Conservation (phyloP, 2,329 filamentous ascomycete species). For the Zymoseptoria tritici region DNA sequence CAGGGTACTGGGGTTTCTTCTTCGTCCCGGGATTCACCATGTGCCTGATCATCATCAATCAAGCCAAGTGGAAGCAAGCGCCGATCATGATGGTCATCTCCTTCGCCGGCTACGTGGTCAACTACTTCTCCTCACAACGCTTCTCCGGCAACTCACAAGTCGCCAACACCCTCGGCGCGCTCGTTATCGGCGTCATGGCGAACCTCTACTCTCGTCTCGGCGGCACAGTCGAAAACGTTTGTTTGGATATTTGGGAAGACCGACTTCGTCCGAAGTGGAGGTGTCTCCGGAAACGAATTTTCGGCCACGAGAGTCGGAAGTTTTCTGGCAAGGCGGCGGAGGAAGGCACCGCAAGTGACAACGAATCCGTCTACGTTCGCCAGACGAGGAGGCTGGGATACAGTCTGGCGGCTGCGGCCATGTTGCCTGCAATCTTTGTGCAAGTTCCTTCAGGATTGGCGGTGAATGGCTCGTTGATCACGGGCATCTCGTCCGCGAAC, state of each 20-base stretch:
- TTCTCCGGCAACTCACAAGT: constrained; percentile 67
- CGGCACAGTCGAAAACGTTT: constrained; percentile 49
- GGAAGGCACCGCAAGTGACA: constrained; percentile 21
- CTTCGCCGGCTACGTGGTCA: constrained; percentile 65
- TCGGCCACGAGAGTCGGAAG: constrained; percentile 21
- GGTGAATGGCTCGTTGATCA: constrained; percentile 50
- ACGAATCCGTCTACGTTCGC: constrained; percentile 24
- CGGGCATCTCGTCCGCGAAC: constrained; percentile 50
- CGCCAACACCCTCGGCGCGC: constrained; percentile 67
- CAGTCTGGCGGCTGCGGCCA: constrained; percentile 73
- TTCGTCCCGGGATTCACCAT: constrained; percentile 69
- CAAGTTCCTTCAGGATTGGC: constrained; percentile 55
- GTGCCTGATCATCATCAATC: constrained; percentile 70
- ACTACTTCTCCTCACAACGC: constrained; percentile 60
- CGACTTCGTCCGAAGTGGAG: constrained; percentile 37
- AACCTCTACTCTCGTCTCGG: constrained; percentile 71
- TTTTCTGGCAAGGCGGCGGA: constrained; percentile 23
- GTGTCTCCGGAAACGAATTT: constrained; percentile 19
- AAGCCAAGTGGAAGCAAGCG: constrained; percentile 70
- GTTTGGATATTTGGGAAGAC: constrained; percentile 48
- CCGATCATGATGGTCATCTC: constrained; percentile 71
- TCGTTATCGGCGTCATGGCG: constrained; percentile 68
- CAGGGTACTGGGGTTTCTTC: constrained; percentile 53
- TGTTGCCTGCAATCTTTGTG: constrained; percentile 79
- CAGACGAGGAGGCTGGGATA: constrained; percentile 52